A percentile compares a stretch with the other conserved stretches of the same genome.
phyloP scores from a whole-genome alignment of 2,329 filamentous ascomycete genomes.

The Incumbomyces lentus region DNA sequence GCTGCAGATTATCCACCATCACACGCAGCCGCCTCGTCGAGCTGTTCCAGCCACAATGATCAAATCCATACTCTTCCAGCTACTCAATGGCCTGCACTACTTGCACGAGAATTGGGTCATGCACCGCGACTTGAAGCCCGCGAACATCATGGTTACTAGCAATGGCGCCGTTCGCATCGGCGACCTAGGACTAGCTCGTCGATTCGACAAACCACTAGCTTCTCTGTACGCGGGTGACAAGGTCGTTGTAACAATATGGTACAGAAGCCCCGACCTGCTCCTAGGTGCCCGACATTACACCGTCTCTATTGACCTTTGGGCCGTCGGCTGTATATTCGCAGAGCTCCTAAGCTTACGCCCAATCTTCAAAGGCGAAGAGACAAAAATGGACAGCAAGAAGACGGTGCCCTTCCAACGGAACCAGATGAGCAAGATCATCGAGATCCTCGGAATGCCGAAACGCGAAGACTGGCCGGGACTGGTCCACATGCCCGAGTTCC shows the following conservation, averaged over 20 bases:
- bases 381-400: slow-evolving; percentile 98
- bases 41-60: slow-evolving; percentile 81
- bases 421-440: slow-evolving; percentile 98
- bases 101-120: slow-evolving; percentile 95
- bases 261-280: slow-evolving; percentile 85
- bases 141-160: slow-evolving; percentile 97
- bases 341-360: slow-evolving; percentile 81
- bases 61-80: slow-evolving; percentile 89
- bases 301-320: slow-evolving; percentile 94
- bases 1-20: slow-evolving; percentile 95
- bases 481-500: slow-evolving; percentile 75
- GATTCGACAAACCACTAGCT: slow-evolving; percentile 90
- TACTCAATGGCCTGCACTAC: slow-evolving; percentile 89
- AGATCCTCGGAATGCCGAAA: slow-evolving; percentile 83
- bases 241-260: slow-evolving; percentile 98
- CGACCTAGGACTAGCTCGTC: slow-evolving; percentile 78
- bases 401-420: slow-evolving; percentile 94
- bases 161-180: slow-evolving; percentile 86
- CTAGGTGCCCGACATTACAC: slow-evolving; percentile 94
- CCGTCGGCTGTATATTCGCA: slow-evolving; percentile 93
- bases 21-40: slow-evolving; percentile 78
- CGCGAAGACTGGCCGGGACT: slow-evolving; percentile 84
- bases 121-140: slow-evolving; percentile 91
- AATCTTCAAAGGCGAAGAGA: slow-evolving; percentile 97
- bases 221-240: slow-evolving; percentile 91